Percentiles rank a stretch among this genome's conserved stretches.
Conservation (phyloP, 179 eudicot species). For the Corrigiola litoralis region DNA sequence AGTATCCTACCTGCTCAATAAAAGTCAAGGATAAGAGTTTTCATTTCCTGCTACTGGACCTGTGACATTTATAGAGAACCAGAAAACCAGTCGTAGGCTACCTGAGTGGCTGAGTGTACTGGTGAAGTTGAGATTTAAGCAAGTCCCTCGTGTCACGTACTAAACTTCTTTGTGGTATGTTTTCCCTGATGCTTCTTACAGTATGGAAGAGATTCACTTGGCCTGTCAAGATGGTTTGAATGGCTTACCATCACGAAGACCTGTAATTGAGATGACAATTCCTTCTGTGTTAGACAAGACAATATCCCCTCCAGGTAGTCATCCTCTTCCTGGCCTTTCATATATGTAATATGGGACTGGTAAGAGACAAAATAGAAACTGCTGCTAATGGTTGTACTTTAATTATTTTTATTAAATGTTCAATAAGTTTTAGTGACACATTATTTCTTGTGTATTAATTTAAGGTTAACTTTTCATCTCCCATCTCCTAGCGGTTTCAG, state of each 20-base stretch:
- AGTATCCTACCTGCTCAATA: no score
- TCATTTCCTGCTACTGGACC: no score
- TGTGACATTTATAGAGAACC: no score
- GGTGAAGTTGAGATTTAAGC: neutral
- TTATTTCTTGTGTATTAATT: no score
- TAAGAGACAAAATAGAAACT: neutral
- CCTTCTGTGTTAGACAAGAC: constrained; percentile 88
- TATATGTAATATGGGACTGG: neutral
- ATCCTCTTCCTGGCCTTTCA: neutral
- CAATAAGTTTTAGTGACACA: no score
- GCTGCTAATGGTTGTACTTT: neutral
- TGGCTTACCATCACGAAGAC: constrained; percentile 81
- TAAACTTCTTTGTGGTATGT: neutral
- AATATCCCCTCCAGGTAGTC: constrained; percentile 79
- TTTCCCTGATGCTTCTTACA: constrained; percentile 18
- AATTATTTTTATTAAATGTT: no score
- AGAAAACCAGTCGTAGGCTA: no score
- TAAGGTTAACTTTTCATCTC: no score
- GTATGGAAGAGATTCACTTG: constrained; percentile 85
- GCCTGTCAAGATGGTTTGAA: constrained; percentile 74
- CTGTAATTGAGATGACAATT: constrained; percentile 92
- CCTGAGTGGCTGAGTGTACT: no score
- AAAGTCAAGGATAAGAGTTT: no score
- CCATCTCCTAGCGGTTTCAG: no score
- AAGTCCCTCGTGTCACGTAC: neutral